Base-by-base conservation (phyloP, 495 filamentous ascomycete genomes). In the Schizothecium vesticola region DNA sequence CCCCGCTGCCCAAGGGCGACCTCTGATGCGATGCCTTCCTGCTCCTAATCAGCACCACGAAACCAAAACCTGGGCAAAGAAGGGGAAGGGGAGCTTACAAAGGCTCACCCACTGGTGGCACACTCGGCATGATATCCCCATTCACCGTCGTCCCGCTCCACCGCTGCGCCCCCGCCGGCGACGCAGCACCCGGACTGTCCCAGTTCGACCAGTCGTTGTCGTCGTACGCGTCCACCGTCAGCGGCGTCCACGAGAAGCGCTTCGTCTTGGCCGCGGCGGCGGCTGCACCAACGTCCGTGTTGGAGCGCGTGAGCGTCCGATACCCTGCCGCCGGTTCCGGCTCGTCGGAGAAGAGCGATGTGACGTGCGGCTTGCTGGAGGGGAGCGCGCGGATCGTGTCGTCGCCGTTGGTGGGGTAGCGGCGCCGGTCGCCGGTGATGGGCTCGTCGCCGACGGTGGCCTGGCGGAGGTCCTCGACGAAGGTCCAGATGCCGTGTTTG, bases 381-480 rank as follows among this genome's bases (percentile, higher is more conserved):
- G 68, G 70, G 3, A 72, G 62, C 7, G 77, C 77, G 55, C 83
- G 76, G 70, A 80, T 77, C 21, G 77, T 78, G 69, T 80, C 76
- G 55, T 80, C 79, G 26, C 74, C 72, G 16, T 59, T 66, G 71
- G 72, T 63, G 16, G 28, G 23, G 6, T 59, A 31, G 28, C 67
- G 64, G 9, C 21, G 24, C 25, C 79, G 81, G 21, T 81, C 84
- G 55, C 85, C 88, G 64, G 82, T 87, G 67, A 92, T 87, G 12
- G 87, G 91, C 78, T 98, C 95, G 31, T 98, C 95, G 55, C 94
- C 95, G 13, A 97, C 92, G 3, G 95, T 96, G 16, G 92, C 95
- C 79, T 99, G 95, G 70, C 93, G 85, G 26, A 99, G 85, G 77
- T 98, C 95, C 74, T 98, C 95, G 69, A 97, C 85, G 77, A 98